Base-by-base conservation (phyloP, 2,329 filamentous ascomycete genomes). In the Cordyceps cateniannulata region DNA sequence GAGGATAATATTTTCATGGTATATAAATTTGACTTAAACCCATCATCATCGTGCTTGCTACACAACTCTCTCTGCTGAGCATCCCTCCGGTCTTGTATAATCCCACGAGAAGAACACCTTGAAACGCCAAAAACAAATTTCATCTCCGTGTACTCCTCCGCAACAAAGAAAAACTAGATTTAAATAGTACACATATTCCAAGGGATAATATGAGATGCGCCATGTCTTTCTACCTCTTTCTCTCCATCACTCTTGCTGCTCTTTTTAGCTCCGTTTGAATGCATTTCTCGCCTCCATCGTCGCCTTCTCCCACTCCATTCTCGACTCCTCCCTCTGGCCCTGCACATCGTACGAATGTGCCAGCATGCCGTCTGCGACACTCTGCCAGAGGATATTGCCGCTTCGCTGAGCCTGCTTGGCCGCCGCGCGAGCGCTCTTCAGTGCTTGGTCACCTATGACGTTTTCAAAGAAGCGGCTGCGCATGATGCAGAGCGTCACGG, bases 401-500 rank as follows among this genome's bases (percentile, higher is more conserved):
- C 86, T 88, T 70, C 84, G 84, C 65, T 83, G 82, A 5, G 88
- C 87, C 75, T 90, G 87, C 47, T 81, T 82, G 25, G 82, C 81
- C 25, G 86, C 88, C 0, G 89, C 89, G 64, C 83, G 81, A 5
- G 88, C 87, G 69, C 88, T 90, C 75, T 92, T 92, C 62, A 90
- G 80, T 0, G 89, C 88, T 71, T 93, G 89, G 62, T 89, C 88
- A 54, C 91, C 91, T 4, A 96, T 85, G 16, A 93, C 88, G 62
- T 89, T 88, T 50, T 88, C 87, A 72, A 93, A 97, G 68, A 96
- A 89, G 56, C 86, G 84, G 69, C 83, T 86, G 57, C 89, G 88
- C 89, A 97, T 96, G 65, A 95, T 87, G 66, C 87, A 92, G 62
- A 97, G 83, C 6, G 89, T 87, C 65, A 97, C 89, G 52, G 87